Percentiles rank a stretch among this genome's conserved stretches.
Evolutionary conservation across 768 basidiomycete species (phyloP).

Genomic region (Lentinula sp.): DNA sequence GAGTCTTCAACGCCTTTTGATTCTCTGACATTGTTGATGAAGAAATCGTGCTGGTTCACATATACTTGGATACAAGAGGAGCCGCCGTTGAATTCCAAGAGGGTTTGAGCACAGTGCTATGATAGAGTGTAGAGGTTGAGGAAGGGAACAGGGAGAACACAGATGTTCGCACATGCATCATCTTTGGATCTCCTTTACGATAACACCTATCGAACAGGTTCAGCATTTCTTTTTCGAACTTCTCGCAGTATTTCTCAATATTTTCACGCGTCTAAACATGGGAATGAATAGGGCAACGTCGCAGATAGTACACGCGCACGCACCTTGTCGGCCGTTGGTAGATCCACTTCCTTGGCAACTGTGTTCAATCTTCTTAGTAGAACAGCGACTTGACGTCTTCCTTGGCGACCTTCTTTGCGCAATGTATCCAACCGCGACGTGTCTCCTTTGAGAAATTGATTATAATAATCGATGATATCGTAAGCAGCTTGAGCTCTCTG

Average conservation of each 20-base stretch:
- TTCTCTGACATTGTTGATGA: slow-evolving; percentile 87
- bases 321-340: slow-evolving; percentile 78
- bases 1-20: slow-evolving; percentile 48
- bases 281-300: background rate
- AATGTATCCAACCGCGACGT: slow-evolving; percentile 67
- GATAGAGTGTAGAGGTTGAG: background rate
- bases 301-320: slow-evolving; percentile 2
- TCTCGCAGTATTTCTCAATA: slow-evolving; percentile 97
- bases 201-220: slow-evolving; percentile 94
- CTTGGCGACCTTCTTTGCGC: slow-evolving; percentile 85
- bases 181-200: slow-evolving; percentile 94
- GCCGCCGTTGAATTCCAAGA: slow-evolving; percentile 97
- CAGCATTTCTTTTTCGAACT: slow-evolving; percentile 98
- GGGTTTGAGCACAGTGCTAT: slow-evolving; percentile 94
- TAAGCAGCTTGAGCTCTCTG: slow-evolving; percentile 92
- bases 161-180: slow-evolving; percentile 80
- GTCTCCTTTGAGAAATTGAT: slow-evolving; percentile 82
- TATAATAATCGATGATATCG: slow-evolving; percentile 90
- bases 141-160: background rate
- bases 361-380: slow-evolving; percentile 79
- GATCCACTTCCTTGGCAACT: slow-evolving; percentile 90
- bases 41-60: slow-evolving; percentile 99
- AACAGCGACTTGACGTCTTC: slow-evolving; percentile 83
- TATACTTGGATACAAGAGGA: slow-evolving; percentile 96
- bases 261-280: slow-evolving; percentile 69